Evolutionary conservation across 176 grass and related monocot genomes (phyloP).

Genomic region (Eleusine coracana): DNA sequence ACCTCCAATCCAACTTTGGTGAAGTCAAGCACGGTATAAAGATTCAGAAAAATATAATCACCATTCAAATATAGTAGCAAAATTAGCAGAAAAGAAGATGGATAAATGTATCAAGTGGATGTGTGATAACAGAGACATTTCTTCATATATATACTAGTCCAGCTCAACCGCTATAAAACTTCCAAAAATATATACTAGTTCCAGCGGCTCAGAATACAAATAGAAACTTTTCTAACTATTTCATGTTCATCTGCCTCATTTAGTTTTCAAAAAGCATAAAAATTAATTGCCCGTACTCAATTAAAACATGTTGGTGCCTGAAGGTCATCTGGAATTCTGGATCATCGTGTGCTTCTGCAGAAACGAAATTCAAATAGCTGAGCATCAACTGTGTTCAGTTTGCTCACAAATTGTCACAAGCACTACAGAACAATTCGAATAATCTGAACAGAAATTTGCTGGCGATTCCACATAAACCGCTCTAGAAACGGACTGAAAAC

Average conservation of each 20-base stretch:
- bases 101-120: background rate
- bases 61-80: background rate
- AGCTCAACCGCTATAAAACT: background rate
- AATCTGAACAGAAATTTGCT: background rate
- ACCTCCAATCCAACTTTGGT: slow-evolving; percentile 87
- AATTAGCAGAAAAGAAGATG: background rate
- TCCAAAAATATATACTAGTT: background rate
- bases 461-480: background rate
- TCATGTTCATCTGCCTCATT: background rate
- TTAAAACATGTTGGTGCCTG: background rate
- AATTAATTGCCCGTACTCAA: slow-evolving; percentile 31
- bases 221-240: background rate
- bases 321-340: background rate
- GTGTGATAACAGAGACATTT: background rate
- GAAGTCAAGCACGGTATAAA: slow-evolving; percentile 26
- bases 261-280: background rate
- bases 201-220: background rate
- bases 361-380: background rate
- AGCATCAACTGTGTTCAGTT: background rate
- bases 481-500: background rate
- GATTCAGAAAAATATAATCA: slow-evolving; percentile 24
- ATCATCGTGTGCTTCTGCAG: background rate
- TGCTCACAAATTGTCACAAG: background rate
- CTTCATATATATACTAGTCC: slow-evolving; percentile 9
- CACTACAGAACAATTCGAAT: background rate